Evolutionary conservation across 2,329 filamentous ascomycete species (phyloP).

Genomic region (Hymenoscyphus salicellus): DNA sequence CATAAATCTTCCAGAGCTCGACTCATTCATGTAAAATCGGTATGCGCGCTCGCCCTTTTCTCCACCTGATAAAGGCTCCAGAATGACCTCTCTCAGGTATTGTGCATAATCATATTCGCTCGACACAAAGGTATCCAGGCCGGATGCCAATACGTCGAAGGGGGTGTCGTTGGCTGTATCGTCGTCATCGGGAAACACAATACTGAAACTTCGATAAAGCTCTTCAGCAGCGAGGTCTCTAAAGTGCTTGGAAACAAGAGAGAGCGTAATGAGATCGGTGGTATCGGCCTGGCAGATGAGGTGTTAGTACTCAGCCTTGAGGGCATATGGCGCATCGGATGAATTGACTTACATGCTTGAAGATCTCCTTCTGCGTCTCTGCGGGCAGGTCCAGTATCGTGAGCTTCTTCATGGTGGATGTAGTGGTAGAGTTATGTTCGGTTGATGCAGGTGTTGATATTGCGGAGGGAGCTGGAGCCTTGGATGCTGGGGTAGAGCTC

Average conservation of each 20-base stretch:
- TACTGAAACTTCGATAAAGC: constrained; percentile 59
- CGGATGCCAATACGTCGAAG: constrained; percentile 56
- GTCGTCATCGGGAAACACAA: constrained; percentile 60
- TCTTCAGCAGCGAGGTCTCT: constrained; percentile 55
- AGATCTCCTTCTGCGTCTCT: constrained; percentile 35
- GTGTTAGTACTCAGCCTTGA: background rate
- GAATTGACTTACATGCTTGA: constrained; percentile 33
- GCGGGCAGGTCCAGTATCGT: constrained; percentile 32
- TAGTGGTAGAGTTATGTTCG: background rate
- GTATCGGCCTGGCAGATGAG: constrained; percentile 45
- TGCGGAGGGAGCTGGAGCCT: constrained; percentile 2
- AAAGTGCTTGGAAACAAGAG: constrained; percentile 57
- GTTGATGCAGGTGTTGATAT: background rate
- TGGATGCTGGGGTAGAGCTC: constrained; percentile 2
- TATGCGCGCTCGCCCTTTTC: constrained; percentile 53
- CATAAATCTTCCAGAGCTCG: constrained; percentile 61
- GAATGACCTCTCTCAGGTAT: constrained; percentile 53
- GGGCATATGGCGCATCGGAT: background rate
- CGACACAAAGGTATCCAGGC: constrained; percentile 59
- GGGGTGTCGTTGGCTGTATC: constrained; percentile 49
- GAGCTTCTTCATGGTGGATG: constrained; percentile 5
- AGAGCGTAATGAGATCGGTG: constrained; percentile 54
- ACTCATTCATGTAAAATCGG: constrained; percentile 51
- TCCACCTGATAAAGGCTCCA: constrained; percentile 54
- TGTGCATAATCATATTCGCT: constrained; percentile 63